A percentile compares a stretch with the other conserved stretches of the same genome.
Evolutionary conservation across 805 yeast genomes (phyloP).

Genomic region (Kodamaea fukazawae): DNA sequence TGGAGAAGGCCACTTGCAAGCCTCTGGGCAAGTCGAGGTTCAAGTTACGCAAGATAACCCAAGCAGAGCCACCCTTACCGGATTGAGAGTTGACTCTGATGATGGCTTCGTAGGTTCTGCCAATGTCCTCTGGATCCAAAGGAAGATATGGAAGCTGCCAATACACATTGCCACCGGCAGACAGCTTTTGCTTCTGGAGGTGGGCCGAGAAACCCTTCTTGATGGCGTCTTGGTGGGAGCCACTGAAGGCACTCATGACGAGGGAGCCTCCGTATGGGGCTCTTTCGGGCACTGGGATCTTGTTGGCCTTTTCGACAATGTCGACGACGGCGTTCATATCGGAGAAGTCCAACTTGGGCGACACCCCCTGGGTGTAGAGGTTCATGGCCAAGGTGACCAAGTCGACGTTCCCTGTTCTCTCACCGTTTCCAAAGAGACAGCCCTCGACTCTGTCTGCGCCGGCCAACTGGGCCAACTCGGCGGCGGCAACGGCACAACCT

Average conservation of each 20-base stretch:
- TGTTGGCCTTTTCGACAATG: conserved; percentile 74
- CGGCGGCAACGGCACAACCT: conserved; percentile 88
- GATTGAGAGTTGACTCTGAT: conserved; percentile 85
- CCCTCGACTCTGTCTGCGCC: conserved; percentile 92
- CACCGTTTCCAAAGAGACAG: conserved; percentile 82
- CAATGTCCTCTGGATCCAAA: conserved; percentile 80
- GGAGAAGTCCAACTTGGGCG: conserved; percentile 69
- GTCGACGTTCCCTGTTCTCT: conserved; percentile 85
- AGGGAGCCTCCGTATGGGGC: conserved; percentile 83
- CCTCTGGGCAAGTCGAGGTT: conserved; percentile 82
- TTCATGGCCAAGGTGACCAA: conserved; percentile 74
- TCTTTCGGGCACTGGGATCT: conserved; percentile 74
- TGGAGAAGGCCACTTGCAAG: conserved; percentile 72
- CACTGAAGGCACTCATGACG: conserved; percentile 80
- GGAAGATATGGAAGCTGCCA: conserved; percentile 85
- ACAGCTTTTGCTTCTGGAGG: conserved; percentile 25
- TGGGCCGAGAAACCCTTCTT: conserved; percentile 70
- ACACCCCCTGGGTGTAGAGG: conserved; percentile 74
- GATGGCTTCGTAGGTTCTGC: conserved; percentile 89
- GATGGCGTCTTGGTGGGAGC: conserved; percentile 87
- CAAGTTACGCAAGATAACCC: conserved; percentile 74
- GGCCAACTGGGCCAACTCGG: conserved; percentile 76
- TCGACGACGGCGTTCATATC: conserved; percentile 66
- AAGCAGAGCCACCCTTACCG: conserved; percentile 88
- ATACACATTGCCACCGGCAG: conserved; percentile 24